Conservation (phyloP, 768 basidiomycete species). For the Termitomyces sp. region DNA sequence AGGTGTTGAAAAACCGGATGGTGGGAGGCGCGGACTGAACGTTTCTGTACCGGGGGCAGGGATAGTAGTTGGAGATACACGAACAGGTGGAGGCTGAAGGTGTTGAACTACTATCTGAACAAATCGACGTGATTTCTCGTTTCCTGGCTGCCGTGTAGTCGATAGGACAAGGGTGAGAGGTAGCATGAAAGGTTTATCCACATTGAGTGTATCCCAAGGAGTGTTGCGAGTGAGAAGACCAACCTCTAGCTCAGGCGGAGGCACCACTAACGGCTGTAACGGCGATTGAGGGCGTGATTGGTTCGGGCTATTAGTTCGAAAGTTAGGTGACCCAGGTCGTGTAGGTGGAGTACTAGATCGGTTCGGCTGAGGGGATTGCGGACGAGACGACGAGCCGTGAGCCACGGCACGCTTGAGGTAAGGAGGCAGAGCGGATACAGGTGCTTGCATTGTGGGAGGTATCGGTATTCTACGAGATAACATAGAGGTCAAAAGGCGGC, state of each 20-base stretch:
- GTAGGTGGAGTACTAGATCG: constrained; percentile 49
- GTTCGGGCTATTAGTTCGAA: constrained; percentile 34
- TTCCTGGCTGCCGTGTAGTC: constrained; percentile 31
- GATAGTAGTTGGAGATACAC: constrained; percentile 12
- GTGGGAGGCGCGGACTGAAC: constrained; percentile 29
- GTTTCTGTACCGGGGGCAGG: constrained; percentile 17
- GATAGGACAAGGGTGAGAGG: constrained; percentile 48
- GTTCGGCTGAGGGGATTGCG: constrained; percentile 52
- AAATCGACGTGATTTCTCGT: constrained; percentile 28
- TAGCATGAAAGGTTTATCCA: constrained; percentile 60
- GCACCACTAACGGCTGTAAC: constrained; percentile 18
- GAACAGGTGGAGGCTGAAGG: constrained; percentile 36
- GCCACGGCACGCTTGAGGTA: constrained; percentile 60
- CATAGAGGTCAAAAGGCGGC: constrained; percentile 83
- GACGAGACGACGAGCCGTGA: constrained; percentile 37
- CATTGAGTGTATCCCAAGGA: constrained; percentile 33
- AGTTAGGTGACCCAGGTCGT: constrained; percentile 35
- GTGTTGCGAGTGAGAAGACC: constrained; percentile 50
- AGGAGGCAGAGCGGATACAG: constrained; percentile 68
- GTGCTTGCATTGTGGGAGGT: constrained; percentile 35
- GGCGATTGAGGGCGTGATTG: constrained; percentile 29
- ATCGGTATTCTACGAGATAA: constrained; percentile 77
- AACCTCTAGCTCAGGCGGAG: constrained; percentile 42
- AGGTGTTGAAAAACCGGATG: constrained; percentile 52
- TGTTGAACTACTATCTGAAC: constrained; percentile 63